Conservation (phyloP, 148 eudicot species). For the Cornus florida region DNA sequence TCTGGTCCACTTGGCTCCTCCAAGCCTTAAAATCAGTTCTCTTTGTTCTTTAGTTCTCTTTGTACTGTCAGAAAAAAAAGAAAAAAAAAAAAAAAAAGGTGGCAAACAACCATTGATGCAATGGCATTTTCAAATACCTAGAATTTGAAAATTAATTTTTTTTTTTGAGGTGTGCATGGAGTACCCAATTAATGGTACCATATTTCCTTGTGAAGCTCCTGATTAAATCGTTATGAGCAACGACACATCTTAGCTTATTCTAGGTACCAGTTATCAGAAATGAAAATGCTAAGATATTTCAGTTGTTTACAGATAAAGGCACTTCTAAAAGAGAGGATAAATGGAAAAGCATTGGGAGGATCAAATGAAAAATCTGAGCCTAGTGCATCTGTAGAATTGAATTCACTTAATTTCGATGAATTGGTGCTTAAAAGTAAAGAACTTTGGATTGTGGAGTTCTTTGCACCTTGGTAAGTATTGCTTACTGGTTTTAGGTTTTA, state of each 20-base stretch:
- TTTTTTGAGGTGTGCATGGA: no score
- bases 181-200: no score
- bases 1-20: no score
- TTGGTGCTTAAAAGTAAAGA: slow-evolving; percentile 84
- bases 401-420: slow-evolving; percentile 85
- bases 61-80: no score
- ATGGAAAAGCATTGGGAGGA: slow-evolving; percentile 72
- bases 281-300: background rate
- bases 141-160: no score
- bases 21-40: no score
- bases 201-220: no score
- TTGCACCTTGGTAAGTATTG: slow-evolving; percentile 90
- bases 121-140: no score
- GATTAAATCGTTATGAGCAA: background rate
- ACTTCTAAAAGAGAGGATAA: slow-evolving; percentile 76
- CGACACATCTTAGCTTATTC: background rate
- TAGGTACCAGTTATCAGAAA: background rate
- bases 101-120: no score
- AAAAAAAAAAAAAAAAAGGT: no score
- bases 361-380: slow-evolving; percentile 87
- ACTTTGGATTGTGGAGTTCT: slow-evolving; percentile 97
- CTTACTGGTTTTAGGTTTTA: background rate
- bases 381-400: slow-evolving; percentile 80
- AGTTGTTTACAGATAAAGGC: slow-evolving; percentile 61
- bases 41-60: no score